These are phyloP conservation scores for Scleromitrula shiraiana DNA, from an alignment of 2,329 filamentous ascomycete species.

Conservation along the genomic window DNA sequence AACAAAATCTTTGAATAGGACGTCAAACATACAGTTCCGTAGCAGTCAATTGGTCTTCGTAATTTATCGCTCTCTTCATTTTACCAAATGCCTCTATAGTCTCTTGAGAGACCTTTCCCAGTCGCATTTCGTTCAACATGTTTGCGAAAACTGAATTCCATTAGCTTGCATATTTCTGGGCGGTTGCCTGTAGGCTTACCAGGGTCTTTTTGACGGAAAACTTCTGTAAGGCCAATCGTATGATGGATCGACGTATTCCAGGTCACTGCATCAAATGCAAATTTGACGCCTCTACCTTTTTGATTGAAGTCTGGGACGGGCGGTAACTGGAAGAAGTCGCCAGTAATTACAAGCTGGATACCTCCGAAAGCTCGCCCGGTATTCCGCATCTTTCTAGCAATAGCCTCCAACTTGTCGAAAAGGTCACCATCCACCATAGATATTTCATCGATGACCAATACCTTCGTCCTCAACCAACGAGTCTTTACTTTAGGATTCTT, in stretches of 20 bases:
- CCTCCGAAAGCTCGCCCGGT: constrained; percentile 91
- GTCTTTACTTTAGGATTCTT: constrained; percentile 80
- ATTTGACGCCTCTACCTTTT: constrained; percentile 61
- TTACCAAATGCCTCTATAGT: constrained; percentile 71
- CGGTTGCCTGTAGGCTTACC: constrained; percentile 34
- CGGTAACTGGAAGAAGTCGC: constrained; percentile 95
- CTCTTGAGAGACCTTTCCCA: constrained; percentile 69
- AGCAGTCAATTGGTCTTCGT: constrained; percentile 67
- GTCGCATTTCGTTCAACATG: constrained; percentile 97
- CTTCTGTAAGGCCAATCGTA: constrained; percentile 88
- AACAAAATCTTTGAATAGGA: neutral
- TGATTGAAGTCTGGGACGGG: constrained; percentile 71
- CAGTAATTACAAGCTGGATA: constrained; percentile 91
- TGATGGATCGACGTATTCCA: constrained; percentile 93
- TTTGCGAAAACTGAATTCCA: constrained; percentile 61
- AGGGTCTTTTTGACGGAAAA: constrained; percentile 90
- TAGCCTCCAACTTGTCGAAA: constrained; percentile 89
- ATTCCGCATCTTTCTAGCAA: constrained; percentile 78
- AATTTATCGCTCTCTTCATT: constrained; percentile 62
- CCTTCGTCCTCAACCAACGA: constrained; percentile 81
- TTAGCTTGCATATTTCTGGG: constrained; percentile 19
- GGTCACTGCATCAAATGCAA: constrained; percentile 85
- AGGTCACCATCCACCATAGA: constrained; percentile 98
- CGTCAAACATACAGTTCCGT: constrained; percentile 77
- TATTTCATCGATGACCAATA: constrained; percentile 86